Evolutionary conservation across 148 eudicot genomes (phyloP), one percentile per base, ranked within the genome.

Genomic region (Amaranthus hypochondriacus): DNA sequence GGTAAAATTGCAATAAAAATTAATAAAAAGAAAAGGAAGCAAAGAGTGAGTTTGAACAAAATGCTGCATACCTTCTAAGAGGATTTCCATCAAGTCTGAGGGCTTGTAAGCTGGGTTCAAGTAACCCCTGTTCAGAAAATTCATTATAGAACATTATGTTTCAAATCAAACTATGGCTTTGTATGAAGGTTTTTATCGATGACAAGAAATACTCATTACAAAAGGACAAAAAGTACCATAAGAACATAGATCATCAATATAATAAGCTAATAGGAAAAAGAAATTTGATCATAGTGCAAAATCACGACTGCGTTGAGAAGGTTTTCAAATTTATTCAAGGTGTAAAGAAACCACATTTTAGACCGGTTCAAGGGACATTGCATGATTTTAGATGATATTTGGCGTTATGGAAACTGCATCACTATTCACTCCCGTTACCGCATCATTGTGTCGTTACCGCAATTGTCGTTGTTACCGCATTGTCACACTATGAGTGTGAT

Each of bases 11-110:
- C 57, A 51, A 3, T 7, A 8, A 48, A 39, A 10, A 9, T 55
- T 14, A 9, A 52, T n/a, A 50, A 5, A 55, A 10, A 48, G 14
- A 56, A 28, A 74, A 21, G 47, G 50, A 54, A 52, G 6, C 47
- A 18, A 56, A 68, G 59, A 72, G 73, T 46, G 60, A 54, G 48
- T 48, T 43, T 14, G 48, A 44, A 42, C 43, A 63, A 46, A 4
- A 56, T 72, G 81, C 28, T 66, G 46, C 48, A 12, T 81, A 95
- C 99, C 96, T 95, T 89, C 97, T 87, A 75, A 95, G 68, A 67
- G 99, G 96, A 78, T 95, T 95, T 74, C 99, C 99, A 65, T 86
- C 94, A 70, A 95, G 88, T 82, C 88, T 90, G 78, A 95, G 82
- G 67, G 88, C 96, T 78, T 95, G 99, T 73, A 95, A 87, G 79